Evolutionary conservation across 257 asterid species (phyloP).

Genomic region (Pogostemon cablin): DNA sequence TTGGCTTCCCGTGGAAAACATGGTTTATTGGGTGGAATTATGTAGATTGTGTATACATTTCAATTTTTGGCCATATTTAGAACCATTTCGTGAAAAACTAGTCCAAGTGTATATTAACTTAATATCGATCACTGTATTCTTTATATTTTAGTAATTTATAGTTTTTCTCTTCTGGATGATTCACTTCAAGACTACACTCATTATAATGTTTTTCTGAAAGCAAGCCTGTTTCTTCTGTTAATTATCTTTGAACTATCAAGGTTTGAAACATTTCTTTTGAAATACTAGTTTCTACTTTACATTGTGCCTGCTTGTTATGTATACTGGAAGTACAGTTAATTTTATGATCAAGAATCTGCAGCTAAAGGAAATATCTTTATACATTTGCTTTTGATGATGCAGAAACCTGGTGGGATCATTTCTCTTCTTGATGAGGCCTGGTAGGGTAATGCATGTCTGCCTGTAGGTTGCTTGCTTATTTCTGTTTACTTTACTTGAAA

Average conservation of each 20-base stretch:
- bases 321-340: constrained; percentile 20
- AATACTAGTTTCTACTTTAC: neutral
- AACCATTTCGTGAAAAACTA: neutral
- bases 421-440: constrained; percentile 98
- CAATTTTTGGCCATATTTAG: constrained; percentile 8
- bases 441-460: constrained; percentile 53
- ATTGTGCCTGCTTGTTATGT: neutral
- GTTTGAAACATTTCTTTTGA: constrained; percentile 16
- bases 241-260: constrained; percentile 20
- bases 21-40: constrained; percentile 14
- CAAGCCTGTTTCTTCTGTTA: constrained; percentile 5
- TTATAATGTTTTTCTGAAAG: neutral
- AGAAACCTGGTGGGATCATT: constrained; percentile 96
- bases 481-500: constrained; percentile 16
- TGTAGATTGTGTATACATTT: neutral
- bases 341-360: constrained; percentile 18
- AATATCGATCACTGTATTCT: neutral
- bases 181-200: too few relatives aligned
- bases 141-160: neutral
- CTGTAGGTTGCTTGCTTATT: constrained; percentile 37
- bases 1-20: constrained; percentile 8
- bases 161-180: constrained; percentile 7
- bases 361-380: constrained; percentile 30
- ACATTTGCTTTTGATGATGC: constrained; percentile 38
- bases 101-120: constrained; percentile 21